Evolutionary conservation across 495 filamentous ascomycete species (phyloP).

Genomic region (Lophiostoma macrostomum): DNA sequence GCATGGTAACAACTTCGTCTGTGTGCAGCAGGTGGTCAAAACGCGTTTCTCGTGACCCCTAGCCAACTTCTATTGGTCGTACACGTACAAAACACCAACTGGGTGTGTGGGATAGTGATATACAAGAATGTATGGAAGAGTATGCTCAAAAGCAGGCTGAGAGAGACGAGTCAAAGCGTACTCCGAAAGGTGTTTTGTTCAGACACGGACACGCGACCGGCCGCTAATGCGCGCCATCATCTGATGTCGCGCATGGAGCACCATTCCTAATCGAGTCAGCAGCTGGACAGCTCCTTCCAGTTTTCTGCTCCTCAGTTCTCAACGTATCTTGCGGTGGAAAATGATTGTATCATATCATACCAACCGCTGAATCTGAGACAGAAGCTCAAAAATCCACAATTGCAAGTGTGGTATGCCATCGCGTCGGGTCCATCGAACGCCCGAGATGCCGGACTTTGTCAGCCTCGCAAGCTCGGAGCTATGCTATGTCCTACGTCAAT

Average conservation of each 20-base stretch:
- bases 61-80: neutral
- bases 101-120: too few relatives aligned
- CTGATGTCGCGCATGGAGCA: slow-evolving; percentile 26
- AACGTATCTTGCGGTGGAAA: too few relatives aligned
- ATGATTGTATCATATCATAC: too few relatives aligned
- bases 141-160: neutral
- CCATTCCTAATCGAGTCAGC: neutral
- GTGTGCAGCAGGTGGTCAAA: neutral
- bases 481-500: too few relatives aligned
- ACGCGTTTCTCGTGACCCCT: neutral
- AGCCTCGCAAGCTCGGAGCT: too few relatives aligned
- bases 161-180: neutral
- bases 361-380: too few relatives aligned
- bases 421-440: too few relatives aligned
- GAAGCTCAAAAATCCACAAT: too few relatives aligned
- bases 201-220: slow-evolving; percentile 11
- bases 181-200: neutral
- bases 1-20: neutral
- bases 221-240: slow-evolving; percentile 20
- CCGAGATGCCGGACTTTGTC: too few relatives aligned
- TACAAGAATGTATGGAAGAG: too few relatives aligned
- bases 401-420: too few relatives aligned
- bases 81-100: too few relatives aligned
- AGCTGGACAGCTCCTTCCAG: neutral
- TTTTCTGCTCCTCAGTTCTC: neutral